Evolutionary conservation across 208 protist genomes (phyloP), one percentile per base, ranked within the genome.

Genomic region (Crithidia thermophila): DNA sequence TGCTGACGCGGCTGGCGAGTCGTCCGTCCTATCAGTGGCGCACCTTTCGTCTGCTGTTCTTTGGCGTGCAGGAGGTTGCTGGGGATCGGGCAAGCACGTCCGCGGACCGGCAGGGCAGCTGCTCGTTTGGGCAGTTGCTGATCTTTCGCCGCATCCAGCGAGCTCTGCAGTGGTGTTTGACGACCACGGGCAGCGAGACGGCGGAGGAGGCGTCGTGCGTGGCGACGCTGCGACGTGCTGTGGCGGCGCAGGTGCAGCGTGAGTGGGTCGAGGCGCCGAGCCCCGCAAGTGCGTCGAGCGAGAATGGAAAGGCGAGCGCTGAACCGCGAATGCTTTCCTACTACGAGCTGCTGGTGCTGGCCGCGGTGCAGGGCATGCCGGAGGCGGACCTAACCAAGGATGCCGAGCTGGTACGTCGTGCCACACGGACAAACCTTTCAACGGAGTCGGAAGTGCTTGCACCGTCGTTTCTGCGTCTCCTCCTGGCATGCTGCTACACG

Each of bases 281-380:
- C 43, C 1, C 1, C 9, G 43, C 30, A 14, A n/a, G 59, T 16
- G 20, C 31, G 2, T 4, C 40, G 18, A 27, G 46, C 31, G 30
- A 43, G 21, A 9, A 27, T 10, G 42, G 18, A 18, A 47, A 47
- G 4, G 20, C 42, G 27, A 49, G 16, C 11, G 14, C 10, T 21
- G 42, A 47, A 11, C 23, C 46, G 14, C 36, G 11, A 11, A 25
- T 82, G 42, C 50, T 94, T 27, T 91, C 85, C 18, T 94, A 85
- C 65, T 86, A 78, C 57, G 77, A 94, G 57, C 77, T 94, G 8
- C 59, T 88, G 25, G 58, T 86, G 14, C 68, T 94, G 0, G 81
- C 75, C 11, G 70, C 76, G n/a, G 28, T 92, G 37, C 59, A 81
- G 34, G 88, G 88, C 36, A 94, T 94, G 85, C 88, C 85, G 11